Conservation (phyloP, 306 rosid genomes). For the Morella rubra region DNA sequence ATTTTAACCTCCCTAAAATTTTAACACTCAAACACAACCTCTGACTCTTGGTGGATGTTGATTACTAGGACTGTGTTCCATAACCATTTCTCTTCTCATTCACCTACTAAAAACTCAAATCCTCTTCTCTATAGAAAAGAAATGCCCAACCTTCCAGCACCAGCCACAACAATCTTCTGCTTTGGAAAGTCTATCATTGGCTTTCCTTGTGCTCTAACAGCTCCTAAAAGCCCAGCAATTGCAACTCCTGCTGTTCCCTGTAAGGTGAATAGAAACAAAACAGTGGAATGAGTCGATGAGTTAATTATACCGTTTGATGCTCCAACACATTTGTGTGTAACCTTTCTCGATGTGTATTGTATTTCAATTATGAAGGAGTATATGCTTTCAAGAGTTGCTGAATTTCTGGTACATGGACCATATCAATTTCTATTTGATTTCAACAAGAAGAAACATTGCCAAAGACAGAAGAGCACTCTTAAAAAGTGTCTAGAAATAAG, state of each 20-base stretch:
- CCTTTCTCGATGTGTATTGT: too few relatives aligned
- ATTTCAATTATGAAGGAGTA: too few relatives aligned
- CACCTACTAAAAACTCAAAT: background rate
- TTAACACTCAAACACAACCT: too few relatives aligned
- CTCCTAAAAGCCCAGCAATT: slow-evolving; percentile 95
- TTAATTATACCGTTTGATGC: too few relatives aligned
- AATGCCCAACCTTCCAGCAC: slow-evolving; percentile 93
- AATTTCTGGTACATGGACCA: too few relatives aligned
- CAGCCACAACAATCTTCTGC: slow-evolving; percentile 98
- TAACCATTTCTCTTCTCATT: background rate
- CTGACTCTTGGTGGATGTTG: background rate
- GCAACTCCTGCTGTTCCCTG: slow-evolving; percentile 99
- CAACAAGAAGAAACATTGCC: background rate
- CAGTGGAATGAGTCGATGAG: background rate
- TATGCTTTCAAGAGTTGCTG: too few relatives aligned
- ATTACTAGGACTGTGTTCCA: background rate
- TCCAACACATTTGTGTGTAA: too few relatives aligned
- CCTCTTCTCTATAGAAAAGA: background rate
- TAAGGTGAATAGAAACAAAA: slow-evolving; percentile 22
- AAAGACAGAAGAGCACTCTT: background rate
- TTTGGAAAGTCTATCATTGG: slow-evolving; percentile 98
- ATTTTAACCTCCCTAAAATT: too few relatives aligned
- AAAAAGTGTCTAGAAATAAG: background rate
- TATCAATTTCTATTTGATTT: too few relatives aligned
- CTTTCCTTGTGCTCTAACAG: slow-evolving; percentile 99